phyloP scores from a whole-genome alignment of 768 basidiomycete genomes.

The Cyclocybe aegerita region DNA sequence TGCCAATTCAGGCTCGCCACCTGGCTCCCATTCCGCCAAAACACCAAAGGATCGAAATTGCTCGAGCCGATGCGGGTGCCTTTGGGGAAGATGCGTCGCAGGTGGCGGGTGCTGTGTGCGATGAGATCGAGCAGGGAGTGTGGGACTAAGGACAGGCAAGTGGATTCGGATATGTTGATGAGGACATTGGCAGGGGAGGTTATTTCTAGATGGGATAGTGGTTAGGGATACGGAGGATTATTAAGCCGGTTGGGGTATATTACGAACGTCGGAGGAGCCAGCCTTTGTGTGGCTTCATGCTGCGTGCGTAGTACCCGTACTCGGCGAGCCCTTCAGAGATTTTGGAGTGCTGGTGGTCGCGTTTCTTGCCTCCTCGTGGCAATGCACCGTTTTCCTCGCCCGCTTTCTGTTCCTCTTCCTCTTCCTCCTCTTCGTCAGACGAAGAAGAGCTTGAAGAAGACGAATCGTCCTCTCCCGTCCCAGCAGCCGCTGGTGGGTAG shows the following conservation, averaged over 20 bases:
- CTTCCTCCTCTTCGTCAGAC: slow-evolving; percentile 24
- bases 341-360: slow-evolving; percentile 14
- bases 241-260: neutral
- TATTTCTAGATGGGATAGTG: slow-evolving; percentile 26
- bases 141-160: slow-evolving; percentile 39
- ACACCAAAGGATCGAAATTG: slow-evolving; percentile 51
- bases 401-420: slow-evolving; percentile 14
- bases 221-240: neutral
- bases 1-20: slow-evolving; percentile 65
- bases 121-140: slow-evolving; percentile 35
- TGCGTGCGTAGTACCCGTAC: slow-evolving; percentile 60
- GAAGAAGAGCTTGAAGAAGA: slow-evolving; percentile 22
- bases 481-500: slow-evolving; percentile 34
- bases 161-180: slow-evolving; percentile 62
- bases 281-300: slow-evolving; percentile 55
- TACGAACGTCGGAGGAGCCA: slow-evolving; percentile 45
- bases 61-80: slow-evolving; percentile 56
- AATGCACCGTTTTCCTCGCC: slow-evolving; percentile 10
- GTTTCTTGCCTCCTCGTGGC: slow-evolving; percentile 15
- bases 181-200: slow-evolving; percentile 46
- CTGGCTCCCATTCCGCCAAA: slow-evolving; percentile 60
- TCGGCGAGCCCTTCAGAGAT: slow-evolving; percentile 54
- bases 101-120: slow-evolving; percentile 38
- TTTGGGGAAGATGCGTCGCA: slow-evolving; percentile 58
- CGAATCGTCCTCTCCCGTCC: slow-evolving; percentile 19